Evolutionary conservation across 345 rosid genomes (phyloP), one percentile per base, ranked within the genome.

Genomic region (Gossypium arboreum): DNA sequence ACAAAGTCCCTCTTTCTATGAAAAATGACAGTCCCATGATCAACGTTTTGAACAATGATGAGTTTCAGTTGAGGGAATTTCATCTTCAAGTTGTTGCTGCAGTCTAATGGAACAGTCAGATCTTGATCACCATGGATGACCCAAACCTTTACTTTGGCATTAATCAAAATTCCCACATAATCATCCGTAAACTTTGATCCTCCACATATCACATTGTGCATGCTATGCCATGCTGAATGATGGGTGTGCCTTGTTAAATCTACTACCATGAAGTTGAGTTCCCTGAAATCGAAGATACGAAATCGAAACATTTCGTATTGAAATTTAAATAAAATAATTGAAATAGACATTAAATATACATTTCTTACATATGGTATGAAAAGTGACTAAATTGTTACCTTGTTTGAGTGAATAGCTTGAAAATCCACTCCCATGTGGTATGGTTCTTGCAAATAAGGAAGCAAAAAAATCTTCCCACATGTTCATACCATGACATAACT

Each of bases 401-500:
- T 83, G 68, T 87, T 79, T 83, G 54, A 44, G 91, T 83, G 22
- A 91, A 64, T 20, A 82, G 76, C 86, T 86, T 91, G 71, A 93
- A 41, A 66, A 88, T 82, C 64, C 72, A 81, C 84, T 91, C 97
- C 92, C 97, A 91, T 0, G 74, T 77, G 79, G 84, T 78, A 83
- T 89, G 98, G 79, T 91, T 81, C 58, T 83, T 80, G 81, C 94
- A 91, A 59, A 86, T 12, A 1, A 90, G 25, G 51, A 90, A 83
- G 62, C 94, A 90, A n/a, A 89, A 75, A 24, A 88, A 85, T 67
- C 95, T 85, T 9, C 90, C 88, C 68, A 93, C 71, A 75, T 93
- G 97, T 51, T 93, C 95, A 47, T 90, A 91, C 98, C 97, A 90
- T 51, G 92, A 85, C 94, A 90, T 88, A 62, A 86, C 82, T 10